Evolutionary conservation across 805 yeast genomes (phyloP).

Genomic region (Yarrowia sp.): DNA sequence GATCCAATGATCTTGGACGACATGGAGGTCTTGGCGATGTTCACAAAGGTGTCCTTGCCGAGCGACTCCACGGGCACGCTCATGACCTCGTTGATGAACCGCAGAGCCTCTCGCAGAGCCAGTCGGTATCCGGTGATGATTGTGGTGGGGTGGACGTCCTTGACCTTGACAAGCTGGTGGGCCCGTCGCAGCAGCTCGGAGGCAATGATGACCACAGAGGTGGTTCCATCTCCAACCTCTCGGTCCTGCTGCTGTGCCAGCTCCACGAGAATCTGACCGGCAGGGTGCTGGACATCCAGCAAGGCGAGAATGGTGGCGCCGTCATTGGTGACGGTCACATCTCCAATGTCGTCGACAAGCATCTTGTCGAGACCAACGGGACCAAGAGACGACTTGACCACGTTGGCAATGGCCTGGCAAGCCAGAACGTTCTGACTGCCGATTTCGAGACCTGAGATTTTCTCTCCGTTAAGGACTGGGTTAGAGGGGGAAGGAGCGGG

Average conservation of each 20-base stretch:
- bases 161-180: slow-evolving; percentile 88
- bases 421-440: slow-evolving; percentile 96
- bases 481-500: slow-evolving; percentile 34
- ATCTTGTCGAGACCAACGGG: slow-evolving; percentile 98
- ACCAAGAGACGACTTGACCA: slow-evolving; percentile 89
- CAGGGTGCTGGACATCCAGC: slow-evolving; percentile 97
- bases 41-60: slow-evolving; percentile 82
- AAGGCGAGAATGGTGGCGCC: slow-evolving; percentile 95
- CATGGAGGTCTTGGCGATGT: slow-evolving; percentile 97
- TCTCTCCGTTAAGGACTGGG: slow-evolving; percentile 88
- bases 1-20: slow-evolving; percentile 94
- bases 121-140: slow-evolving; percentile 95
- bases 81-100: slow-evolving; percentile 83
- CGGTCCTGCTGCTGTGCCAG: slow-evolving; percentile 98
- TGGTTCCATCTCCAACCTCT: slow-evolving; percentile 98
- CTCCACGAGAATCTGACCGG: slow-evolving; percentile 95
- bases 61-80: slow-evolving; percentile 79
- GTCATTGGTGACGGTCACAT: slow-evolving; percentile 97
- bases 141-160: slow-evolving; percentile 92
- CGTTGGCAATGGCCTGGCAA: slow-evolving; percentile 84
- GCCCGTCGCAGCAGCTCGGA: slow-evolving; percentile 91
- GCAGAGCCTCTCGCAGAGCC: slow-evolving; percentile 88
- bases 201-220: slow-evolving; percentile 96
- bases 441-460: slow-evolving; percentile 93
- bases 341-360: slow-evolving; percentile 99